Conservation (phyloP, 192 early-diverging fungal genomes). For the Phycomyces blakesleeanus region DNA sequence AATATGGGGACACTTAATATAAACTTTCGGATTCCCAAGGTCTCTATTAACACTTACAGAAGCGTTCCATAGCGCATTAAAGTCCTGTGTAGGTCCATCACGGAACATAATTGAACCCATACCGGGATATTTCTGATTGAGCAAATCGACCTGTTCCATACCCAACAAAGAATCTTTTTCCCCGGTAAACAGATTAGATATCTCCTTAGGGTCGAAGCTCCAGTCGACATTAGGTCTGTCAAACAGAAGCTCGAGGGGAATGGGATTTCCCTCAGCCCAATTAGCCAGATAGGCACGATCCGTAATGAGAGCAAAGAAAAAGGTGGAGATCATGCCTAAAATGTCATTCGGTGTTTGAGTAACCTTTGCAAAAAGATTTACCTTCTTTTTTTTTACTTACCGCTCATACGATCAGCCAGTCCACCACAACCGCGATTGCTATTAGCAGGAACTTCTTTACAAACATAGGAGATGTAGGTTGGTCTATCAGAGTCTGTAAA, state of each 20-base stretch:
- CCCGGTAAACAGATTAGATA: slow-evolving; percentile 19
- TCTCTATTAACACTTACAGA: slow-evolving; percentile 4
- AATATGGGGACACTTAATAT: neutral
- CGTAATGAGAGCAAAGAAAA: slow-evolving; percentile 41
- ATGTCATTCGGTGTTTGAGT: neutral
- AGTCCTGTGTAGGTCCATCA: slow-evolving; percentile 28
- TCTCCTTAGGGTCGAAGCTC: slow-evolving; percentile 27
- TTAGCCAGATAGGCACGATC: slow-evolving; percentile 37
- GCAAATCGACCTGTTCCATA: slow-evolving; percentile 19
- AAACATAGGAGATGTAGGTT: slow-evolving; percentile 35
- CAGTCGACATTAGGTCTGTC: slow-evolving; percentile 41
- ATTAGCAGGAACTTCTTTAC: slow-evolving; percentile 29
- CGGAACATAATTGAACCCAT: slow-evolving; percentile 24
- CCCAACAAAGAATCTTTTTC: slow-evolving; percentile 14
- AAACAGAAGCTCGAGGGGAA: slow-evolving; percentile 38
- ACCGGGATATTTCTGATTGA: slow-evolving; percentile 25
- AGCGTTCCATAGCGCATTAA: slow-evolving; percentile 28
- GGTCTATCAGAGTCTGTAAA: slow-evolving; percentile 17
- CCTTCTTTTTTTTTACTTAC: slow-evolving; percentile 15
- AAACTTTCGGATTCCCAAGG: neutral
- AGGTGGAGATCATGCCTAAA: slow-evolving; percentile 45
- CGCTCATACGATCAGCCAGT: slow-evolving; percentile 43
- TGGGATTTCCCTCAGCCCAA: slow-evolving; percentile 35
- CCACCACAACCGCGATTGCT: slow-evolving; percentile 44
- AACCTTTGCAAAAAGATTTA: neutral